A percentile compares a stretch with the other conserved stretches of the same genome.
Evolutionary conservation across 768 basidiomycete genomes (phyloP).

Genomic region (Russula compacta): DNA sequence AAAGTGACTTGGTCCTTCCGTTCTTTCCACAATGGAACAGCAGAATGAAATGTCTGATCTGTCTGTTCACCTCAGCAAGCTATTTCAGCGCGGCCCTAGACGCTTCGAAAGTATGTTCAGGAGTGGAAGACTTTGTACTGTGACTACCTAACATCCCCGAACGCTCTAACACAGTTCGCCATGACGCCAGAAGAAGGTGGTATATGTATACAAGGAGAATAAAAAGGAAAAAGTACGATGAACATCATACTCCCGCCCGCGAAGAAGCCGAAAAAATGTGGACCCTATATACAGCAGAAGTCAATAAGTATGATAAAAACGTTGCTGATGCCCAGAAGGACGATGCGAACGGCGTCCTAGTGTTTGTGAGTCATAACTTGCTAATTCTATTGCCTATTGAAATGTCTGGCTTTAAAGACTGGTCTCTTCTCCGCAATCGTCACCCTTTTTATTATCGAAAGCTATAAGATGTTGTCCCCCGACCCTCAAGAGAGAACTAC

Average conservation of each 20-base stretch:
- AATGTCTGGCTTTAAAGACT: slow-evolving; percentile 11
- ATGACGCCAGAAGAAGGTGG: too few species aligned
- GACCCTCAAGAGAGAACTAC: not conserved
- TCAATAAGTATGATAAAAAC: not conserved
- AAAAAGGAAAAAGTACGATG: too few species aligned
- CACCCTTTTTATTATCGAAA: slow-evolving; percentile 19
- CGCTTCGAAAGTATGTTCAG: not conserved
- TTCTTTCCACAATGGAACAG: not conserved
- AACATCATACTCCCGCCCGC: not conserved
- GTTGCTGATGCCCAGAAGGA: not conserved
- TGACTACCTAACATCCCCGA: not conserved
- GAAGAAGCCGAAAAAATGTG: slow-evolving; percentile 4
- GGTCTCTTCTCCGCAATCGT: slow-evolving; percentile 22
- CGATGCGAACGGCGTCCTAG: slow-evolving; percentile 8
- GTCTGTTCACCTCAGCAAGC: not conserved
- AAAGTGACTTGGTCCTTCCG: not conserved
- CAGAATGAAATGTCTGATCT: not conserved
- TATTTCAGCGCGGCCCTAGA: not conserved
- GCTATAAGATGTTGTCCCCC: slow-evolving; percentile 16
- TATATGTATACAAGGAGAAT: too few species aligned
- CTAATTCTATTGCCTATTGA: too few species aligned
- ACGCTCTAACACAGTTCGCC: too few species aligned
- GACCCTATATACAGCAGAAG: slow-evolving; percentile 3
- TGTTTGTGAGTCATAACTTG: slow-evolving; percentile 10
- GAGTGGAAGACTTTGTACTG: too few species aligned